These are phyloP conservation scores for Trichosporon ovoides DNA, from an alignment of 1,284 basidiomycete species.

Conservation along the genomic window DNA sequence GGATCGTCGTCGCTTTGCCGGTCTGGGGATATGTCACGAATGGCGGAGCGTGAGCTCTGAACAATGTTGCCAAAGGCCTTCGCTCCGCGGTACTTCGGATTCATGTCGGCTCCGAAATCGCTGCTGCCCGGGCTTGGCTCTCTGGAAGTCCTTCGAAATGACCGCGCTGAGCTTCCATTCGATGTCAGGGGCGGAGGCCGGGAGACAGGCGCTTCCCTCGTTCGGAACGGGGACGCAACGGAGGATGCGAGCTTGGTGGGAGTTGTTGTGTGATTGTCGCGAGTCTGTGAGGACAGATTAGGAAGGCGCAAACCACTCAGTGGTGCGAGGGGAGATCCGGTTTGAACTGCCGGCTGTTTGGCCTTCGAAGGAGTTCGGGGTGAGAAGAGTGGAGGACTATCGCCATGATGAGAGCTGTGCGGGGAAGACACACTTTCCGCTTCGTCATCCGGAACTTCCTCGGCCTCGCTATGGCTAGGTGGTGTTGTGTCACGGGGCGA, in stretches of 20 bases:
- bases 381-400: not conserved
- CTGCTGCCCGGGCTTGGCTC: not conserved
- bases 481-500: not conserved
- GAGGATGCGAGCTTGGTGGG: no score
- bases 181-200: no score
- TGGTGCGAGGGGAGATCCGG: no score
- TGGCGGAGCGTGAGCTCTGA: not conserved
- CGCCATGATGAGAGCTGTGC: not conserved
- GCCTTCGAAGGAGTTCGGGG: not conserved
- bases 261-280: no score
- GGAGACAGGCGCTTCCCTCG: no score
- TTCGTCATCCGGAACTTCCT: not conserved
- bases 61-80: not conserved
- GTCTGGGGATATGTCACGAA: not conserved
- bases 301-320: no score
- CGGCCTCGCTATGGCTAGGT: constrained; percentile 1
- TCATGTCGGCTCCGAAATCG: not conserved
- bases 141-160: not conserved
- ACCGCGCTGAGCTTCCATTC: not conserved
- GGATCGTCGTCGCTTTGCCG: not conserved
- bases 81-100: not conserved
- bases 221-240: no score
- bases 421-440: not conserved
- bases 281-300: no score
- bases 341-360: no score